Evolutionary conservation across 257 asterid species (phyloP).

Genomic region (Schizonepeta tenuifolia): DNA sequence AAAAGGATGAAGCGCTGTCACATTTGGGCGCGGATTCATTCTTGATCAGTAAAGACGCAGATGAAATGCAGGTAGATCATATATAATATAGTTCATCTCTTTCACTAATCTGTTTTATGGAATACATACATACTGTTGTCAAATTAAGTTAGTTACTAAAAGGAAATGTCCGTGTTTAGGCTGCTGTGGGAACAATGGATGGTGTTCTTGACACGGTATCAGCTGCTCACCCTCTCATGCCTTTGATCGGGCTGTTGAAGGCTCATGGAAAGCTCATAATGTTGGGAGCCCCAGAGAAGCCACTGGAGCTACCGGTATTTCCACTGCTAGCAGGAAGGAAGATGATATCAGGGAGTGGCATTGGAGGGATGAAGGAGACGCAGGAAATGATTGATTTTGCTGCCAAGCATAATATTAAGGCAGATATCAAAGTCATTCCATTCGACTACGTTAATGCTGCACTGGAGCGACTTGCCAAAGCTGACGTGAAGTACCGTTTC

Average conservation of each 20-base stretch:
- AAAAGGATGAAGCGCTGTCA: slow-evolving; percentile 45
- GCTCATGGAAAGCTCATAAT: slow-evolving; percentile 47
- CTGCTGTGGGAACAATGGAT: slow-evolving; percentile 48
- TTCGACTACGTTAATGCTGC: slow-evolving; percentile 45
- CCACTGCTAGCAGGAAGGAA: slow-evolving; percentile 42
- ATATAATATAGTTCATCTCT: too few relatives aligned
- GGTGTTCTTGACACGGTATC: slow-evolving; percentile 53
- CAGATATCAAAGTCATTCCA: slow-evolving; percentile 45
- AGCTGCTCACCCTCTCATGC: slow-evolving; percentile 41
- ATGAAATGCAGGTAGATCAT: neutral
- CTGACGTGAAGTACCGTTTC: slow-evolving; percentile 49
- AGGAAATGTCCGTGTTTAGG: slow-evolving; percentile 17
- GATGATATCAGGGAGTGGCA: slow-evolving; percentile 41
- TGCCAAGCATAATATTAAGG: slow-evolving; percentile 38
- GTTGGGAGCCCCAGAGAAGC: slow-evolving; percentile 50
- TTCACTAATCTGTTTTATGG: too few relatives aligned
- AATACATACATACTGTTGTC: too few relatives aligned
- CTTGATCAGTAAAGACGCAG: slow-evolving; percentile 33
- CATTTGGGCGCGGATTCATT: slow-evolving; percentile 45
- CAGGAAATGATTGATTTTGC: slow-evolving; percentile 50
- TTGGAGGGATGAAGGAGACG: slow-evolving; percentile 49
- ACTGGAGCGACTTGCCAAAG: slow-evolving; percentile 38
- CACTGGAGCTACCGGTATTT: slow-evolving; percentile 38
- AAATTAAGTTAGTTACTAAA: neutral
- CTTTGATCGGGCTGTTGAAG: slow-evolving; percentile 41